A percentile compares a stretch with the other conserved stretches of the same genome.
These are phyloP conservation scores for Neurospora crassa DNA, from an alignment of 2,329 filamentous ascomycete genomes.

Conservation along the genomic window DNA sequence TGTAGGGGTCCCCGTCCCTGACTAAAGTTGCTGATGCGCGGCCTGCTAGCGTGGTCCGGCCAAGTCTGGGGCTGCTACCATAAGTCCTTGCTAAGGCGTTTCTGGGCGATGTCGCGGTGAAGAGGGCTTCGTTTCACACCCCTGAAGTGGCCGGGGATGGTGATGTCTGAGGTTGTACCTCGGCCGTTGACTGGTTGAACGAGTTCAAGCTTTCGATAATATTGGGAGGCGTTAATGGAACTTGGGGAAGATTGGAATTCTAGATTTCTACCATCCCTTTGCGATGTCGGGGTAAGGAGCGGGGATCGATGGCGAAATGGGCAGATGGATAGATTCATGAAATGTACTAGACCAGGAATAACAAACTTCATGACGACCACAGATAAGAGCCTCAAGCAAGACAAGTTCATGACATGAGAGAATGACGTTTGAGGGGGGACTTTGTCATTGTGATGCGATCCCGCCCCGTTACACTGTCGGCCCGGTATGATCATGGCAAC, in stretches of 20 bases:
- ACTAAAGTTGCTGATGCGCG: not conserved
- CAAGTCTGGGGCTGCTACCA: not conserved
- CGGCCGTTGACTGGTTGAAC: not conserved
- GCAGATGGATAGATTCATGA: not conserved
- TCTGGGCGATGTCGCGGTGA: not conserved
- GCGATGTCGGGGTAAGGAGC: not conserved
- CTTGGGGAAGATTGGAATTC: not conserved
- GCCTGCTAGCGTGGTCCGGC: not conserved
- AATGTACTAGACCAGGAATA: not conserved
- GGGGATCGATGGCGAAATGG: not conserved
- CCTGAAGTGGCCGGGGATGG: not conserved
- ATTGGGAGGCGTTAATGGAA: not conserved
- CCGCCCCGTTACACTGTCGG: not conserved
- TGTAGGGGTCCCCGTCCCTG: not conserved
- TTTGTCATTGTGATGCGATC: not conserved
- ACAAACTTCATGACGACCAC: not conserved
- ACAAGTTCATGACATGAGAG: not conserved
- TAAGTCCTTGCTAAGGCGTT: not conserved
- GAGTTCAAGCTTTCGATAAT: not conserved
- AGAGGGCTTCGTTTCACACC: not conserved
- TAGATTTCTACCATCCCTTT: not conserved
- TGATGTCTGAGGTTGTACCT: not conserved
- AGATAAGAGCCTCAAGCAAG: not conserved
- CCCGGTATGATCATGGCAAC: not conserved
- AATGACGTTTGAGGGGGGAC: not conserved